phyloP scores from a whole-genome alignment of 1,284 basidiomycete genomes.

The Microbotryum lychnidis-dioicae region DNA sequence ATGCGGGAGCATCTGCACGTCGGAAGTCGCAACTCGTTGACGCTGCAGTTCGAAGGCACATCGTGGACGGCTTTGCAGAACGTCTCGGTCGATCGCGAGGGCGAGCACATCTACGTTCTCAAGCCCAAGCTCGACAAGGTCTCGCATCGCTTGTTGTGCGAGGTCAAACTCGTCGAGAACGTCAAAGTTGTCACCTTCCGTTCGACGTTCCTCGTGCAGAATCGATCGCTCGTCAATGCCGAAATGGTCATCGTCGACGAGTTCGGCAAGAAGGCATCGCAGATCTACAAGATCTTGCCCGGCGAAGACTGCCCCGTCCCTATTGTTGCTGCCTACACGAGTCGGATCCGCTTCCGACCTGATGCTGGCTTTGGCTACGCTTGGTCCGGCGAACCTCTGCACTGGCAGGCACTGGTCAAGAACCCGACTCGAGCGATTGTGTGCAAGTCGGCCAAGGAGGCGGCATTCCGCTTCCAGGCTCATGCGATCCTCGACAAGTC shows the following conservation, averaged over 20 bases:
- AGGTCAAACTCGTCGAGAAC: constrained; percentile 83
- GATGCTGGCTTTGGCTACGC: constrained; percentile 93
- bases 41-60: constrained; percentile 74
- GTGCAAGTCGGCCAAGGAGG: constrained; percentile 81
- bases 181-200: constrained; percentile 92
- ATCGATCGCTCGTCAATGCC: constrained; percentile 82
- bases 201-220: constrained; percentile 88
- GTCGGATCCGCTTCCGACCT: constrained; percentile 78
- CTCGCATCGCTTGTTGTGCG: constrained; percentile 76
- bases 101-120: constrained; percentile 80
- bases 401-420: constrained; percentile 83
- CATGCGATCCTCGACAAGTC: constrained; percentile 73
- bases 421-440: constrained; percentile 70
- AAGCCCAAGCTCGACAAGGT: constrained; percentile 70
- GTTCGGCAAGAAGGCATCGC: constrained; percentile 66
- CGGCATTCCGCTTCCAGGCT: constrained; percentile 91
- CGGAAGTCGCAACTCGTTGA: constrained; percentile 68
- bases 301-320: constrained; percentile 86
- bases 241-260: constrained; percentile 85
- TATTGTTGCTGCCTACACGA: constrained; percentile 78
- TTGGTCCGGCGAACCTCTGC: constrained; percentile 75
- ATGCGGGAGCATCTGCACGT: constrained; percentile 76
- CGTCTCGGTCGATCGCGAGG: constrained; percentile 88
- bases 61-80: constrained; percentile 84
- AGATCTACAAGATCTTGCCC: constrained; percentile 78